Conservation (phyloP, 257 asterid species). For the Forsythia suspensa region DNA sequence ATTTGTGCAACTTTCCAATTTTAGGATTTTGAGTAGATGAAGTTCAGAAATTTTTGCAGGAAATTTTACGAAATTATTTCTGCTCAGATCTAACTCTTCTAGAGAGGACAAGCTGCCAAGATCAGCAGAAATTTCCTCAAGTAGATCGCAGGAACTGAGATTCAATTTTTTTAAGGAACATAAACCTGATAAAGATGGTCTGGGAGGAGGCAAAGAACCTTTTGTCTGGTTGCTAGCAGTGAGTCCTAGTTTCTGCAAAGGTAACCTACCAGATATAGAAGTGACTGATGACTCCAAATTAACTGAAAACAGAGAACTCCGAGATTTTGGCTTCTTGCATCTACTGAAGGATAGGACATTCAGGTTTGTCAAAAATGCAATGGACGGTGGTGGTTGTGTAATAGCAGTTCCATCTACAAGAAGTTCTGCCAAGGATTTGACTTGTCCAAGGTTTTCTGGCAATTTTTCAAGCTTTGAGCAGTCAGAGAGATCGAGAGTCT, state of each 20-base stretch:
- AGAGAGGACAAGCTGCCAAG: conserved; percentile 14
- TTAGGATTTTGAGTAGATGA: conserved; percentile 1
- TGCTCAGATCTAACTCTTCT: conserved; percentile 12
- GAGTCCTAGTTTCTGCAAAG: neutral
- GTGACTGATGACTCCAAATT: neutral
- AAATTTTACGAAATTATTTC: conserved; percentile 12
- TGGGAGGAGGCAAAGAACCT: neutral
- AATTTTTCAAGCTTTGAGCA: conserved; percentile 21
- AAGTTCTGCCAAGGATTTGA: conserved; percentile 19
- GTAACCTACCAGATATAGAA: neutral
- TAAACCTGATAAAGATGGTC: conserved; percentile 13
- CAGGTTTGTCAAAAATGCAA: conserved; percentile 8
- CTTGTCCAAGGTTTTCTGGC: conserved; percentile 21
- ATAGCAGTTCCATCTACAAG: conserved; percentile 25
- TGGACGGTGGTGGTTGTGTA: conserved; percentile 7
- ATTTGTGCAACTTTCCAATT: neutral
- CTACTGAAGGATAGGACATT: conserved; percentile 20
- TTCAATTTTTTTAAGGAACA: conserved; percentile 11
- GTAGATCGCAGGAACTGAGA: conserved; percentile 20
- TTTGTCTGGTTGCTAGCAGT: neutral
- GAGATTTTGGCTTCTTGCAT: conserved; percentile 10
- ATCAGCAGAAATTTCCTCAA: conserved; percentile 17
- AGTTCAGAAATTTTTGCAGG: conserved; percentile 15
- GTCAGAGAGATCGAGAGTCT: conserved; percentile 12
- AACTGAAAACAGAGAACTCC: neutral